Conservation (phyloP, 495 filamentous ascomycete genomes). For the Neurospora cerealis region DNA sequence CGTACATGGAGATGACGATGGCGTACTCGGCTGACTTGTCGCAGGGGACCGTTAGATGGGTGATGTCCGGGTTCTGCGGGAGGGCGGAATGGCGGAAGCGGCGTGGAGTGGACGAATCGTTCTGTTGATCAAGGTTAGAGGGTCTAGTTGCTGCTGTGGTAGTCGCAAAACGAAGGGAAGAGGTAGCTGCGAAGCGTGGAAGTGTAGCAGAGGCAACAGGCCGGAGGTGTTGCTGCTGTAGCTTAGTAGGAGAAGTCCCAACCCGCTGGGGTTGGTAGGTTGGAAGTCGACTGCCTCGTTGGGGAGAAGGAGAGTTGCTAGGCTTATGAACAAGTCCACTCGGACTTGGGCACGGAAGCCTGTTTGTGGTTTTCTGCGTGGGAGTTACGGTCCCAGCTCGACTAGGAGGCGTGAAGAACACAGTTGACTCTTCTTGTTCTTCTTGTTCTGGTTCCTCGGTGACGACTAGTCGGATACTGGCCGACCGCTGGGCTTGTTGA, state of each 20-base stretch:
- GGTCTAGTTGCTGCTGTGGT: background rate
- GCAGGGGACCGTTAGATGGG: slow-evolving; percentile 53
- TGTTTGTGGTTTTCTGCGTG: background rate
- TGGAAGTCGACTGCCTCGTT: background rate
- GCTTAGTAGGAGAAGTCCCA: background rate
- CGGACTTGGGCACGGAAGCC: background rate
- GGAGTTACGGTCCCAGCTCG: background rate
- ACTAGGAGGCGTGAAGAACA: background rate
- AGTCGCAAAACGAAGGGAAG: background rate
- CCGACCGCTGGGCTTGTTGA: background rate
- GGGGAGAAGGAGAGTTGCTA: background rate
- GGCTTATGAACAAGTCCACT: background rate
- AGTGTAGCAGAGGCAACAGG: background rate
- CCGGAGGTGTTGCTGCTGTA: background rate
- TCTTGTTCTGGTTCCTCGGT: background rate
- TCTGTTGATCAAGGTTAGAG: slow-evolving; percentile 19
- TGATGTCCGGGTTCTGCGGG: slow-evolving; percentile 66
- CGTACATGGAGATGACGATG: slow-evolving; percentile 92
- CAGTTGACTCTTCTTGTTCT: background rate
- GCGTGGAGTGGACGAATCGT: slow-evolving; percentile 32
- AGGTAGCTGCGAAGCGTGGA: background rate
- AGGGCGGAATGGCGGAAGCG: slow-evolving; percentile 51
- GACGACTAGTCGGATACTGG: background rate
- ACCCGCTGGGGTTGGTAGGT: background rate
- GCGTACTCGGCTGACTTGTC: slow-evolving; percentile 75